These are phyloP conservation scores for Candida piceae DNA, from an alignment of 805 yeast genomes.

Conservation along the genomic window DNA sequence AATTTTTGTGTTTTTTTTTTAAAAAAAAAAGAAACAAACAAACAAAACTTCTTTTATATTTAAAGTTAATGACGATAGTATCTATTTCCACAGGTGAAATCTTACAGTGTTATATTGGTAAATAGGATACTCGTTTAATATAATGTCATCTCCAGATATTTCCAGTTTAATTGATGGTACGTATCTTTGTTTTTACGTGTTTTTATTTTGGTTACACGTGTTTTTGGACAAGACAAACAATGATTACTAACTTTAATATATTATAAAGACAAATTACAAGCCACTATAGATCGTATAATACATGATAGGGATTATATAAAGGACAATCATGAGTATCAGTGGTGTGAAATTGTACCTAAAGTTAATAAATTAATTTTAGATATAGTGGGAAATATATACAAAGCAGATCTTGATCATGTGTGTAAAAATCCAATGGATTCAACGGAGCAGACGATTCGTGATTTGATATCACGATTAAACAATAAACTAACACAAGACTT, in stretches of 20 bases:
- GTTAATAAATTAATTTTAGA: conserved; percentile 6
- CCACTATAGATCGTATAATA: conserved; percentile 9
- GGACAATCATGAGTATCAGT: conserved; percentile 11
- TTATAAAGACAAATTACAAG: conserved; percentile 6
- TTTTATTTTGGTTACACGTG: no score
- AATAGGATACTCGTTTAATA: no score
- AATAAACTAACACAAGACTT: conserved; percentile 12
- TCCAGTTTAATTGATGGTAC: conserved; percentile 7
- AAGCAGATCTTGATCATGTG: conserved; percentile 14
- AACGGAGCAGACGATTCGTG: conserved; percentile 11
- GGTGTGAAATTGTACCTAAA: conserved; percentile 12
- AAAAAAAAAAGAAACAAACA: no score
- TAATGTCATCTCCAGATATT: not conserved
- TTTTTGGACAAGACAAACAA: no score
- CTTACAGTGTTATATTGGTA: no score
- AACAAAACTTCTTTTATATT: no score
- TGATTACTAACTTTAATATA: no score
- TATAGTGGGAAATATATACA: conserved; percentile 9
- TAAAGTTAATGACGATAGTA: no score
- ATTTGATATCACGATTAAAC: conserved; percentile 10
- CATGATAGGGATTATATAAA: conserved; percentile 14
- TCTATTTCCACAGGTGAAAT: no score
- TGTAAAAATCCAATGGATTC: conserved; percentile 10
- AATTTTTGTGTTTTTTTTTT: no score
- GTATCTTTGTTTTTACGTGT: not conserved